These are phyloP conservation scores for Neocallimastix lanati DNA, from an alignment of 192 early-diverging fungal species.

Conservation along the genomic window DNA sequence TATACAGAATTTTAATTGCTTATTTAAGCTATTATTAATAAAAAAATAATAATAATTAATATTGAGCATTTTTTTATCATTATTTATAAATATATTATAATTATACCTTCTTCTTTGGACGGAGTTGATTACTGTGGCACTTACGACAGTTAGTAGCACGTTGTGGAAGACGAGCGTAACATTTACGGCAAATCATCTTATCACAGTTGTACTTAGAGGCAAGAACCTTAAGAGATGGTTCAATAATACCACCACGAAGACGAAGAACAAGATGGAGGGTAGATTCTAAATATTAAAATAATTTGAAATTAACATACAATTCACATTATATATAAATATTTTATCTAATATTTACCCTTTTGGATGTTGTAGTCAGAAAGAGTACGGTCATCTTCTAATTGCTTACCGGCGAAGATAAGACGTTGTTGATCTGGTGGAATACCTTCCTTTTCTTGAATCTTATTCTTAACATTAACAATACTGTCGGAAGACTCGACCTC, in stretches of 20 bases:
- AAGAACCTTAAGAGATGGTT: slow-evolving; percentile 93
- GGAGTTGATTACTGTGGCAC: slow-evolving; percentile 98
- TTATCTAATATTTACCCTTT: not conserved
- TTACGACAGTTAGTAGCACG: slow-evolving; percentile 99
- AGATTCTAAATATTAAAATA: not conserved
- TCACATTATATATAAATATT: not conserved
- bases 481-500: slow-evolving; percentile 60
- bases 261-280: not conserved
- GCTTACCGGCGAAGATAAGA: slow-evolving; percentile 62
- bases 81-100: no score
- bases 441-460: slow-evolving; percentile 66
- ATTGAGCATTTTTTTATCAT: no score
- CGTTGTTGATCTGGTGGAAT: slow-evolving; percentile 65
- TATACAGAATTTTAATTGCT: not conserved
- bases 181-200: slow-evolving; percentile 99
- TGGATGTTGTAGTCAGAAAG: slow-evolving; percentile 8
- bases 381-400: slow-evolving; percentile 57
- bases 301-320: not conserved
- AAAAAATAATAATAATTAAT: not conserved
- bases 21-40: not conserved
- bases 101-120: slow-evolving; percentile 1
- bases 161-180: slow-evolving; percentile 97
- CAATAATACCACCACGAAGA: slow-evolving; percentile 47
- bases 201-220: slow-evolving; percentile 99
- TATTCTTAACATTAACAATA: slow-evolving; percentile 61